Evolutionary conservation across 1,139 yeast genomes (phyloP), one percentile per base, ranked within the genome.

Genomic region (Pichia sp.): DNA sequence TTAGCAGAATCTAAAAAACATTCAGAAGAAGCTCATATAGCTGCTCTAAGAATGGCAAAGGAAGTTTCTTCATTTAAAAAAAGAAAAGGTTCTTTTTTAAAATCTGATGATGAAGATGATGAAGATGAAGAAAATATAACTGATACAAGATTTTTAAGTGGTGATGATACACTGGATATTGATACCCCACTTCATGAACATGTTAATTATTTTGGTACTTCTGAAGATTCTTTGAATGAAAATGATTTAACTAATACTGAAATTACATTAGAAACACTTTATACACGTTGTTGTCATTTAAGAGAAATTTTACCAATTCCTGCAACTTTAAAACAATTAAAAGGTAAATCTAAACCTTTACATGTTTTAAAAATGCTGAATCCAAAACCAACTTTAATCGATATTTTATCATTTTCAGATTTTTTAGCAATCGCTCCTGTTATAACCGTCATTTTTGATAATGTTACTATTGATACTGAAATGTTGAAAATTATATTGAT

Each of bases 261-360:
- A 50, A 50, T 78, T 13, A 69, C 85, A 0, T 64, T 86, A 43
- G 91, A 82, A 51, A 61, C 74, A 7, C 67, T 83, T 59, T 83
- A 83, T 58, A 80, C 91, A 0, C 66, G 93, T 48, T 89, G 96
- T 60, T 89, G 97, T 56, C 96, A 89, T 62, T 68, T 89, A 46
- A 71, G 97, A 42, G 97, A 89, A 56, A 89, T 89, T 42, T 64
- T 89, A 50, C 96, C 97, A 0, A 88, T 89, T 45, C 94, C 91
- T 3, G 86, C 89, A 1, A 81, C 85, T 11, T 57, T 82, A 45
- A 80, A 80, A 53, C 97, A 89, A 59, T 71, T 89, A 45, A 84
- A 82, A 56, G 79, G 79, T 47, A 85, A 85, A 54, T 62, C 78
- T 1, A 74, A 80, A 33, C 95, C 96, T 1, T 65, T 89, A 37